A percentile compares a stretch with the other conserved stretches of the same genome.
Evolutionary conservation across 257 asterid species (phyloP).

Genomic region (Perilla frutescens): DNA sequence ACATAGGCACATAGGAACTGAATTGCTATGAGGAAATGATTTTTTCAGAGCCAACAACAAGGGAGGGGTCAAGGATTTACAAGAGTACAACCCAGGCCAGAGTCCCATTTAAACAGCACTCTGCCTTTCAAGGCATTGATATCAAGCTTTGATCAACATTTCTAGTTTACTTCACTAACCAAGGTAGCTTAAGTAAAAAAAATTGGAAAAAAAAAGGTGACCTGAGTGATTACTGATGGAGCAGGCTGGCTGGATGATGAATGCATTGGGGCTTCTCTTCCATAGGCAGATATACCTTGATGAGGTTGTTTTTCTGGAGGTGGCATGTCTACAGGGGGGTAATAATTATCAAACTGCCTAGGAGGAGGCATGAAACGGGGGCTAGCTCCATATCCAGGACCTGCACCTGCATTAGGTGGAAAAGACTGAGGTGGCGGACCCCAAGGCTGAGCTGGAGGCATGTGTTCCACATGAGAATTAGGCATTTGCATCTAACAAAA

Average conservation of each 20-base stretch:
- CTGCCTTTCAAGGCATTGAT: conserved; percentile 16
- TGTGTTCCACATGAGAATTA: conserved; percentile 62
- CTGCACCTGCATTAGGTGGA: conserved; percentile 58
- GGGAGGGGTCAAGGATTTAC: neutral
- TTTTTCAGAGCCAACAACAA: neutral
- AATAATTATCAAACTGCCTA: conserved; percentile 73
- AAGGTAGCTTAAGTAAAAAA: conserved; percentile 13
- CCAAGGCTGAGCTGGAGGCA: conserved; percentile 82
- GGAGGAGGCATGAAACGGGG: conserved; percentile 70
- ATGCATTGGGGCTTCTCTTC: conserved; percentile 76
- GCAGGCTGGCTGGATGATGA: conserved; percentile 73
- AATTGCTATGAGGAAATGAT: conserved; percentile 3
- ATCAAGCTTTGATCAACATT: conserved; percentile 19
- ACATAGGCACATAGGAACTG: neutral
- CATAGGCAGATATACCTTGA: conserved; percentile 86
- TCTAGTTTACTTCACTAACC: conserved; percentile 5
- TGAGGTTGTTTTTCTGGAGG: conserved; percentile 81
- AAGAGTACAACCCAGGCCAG: neutral
- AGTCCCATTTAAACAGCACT: conserved; percentile 7
- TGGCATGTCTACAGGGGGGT: conserved; percentile 69
- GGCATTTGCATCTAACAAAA: conserved; percentile 51
- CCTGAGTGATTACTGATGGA: conserved; percentile 86
- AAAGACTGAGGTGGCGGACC: conserved; percentile 83
- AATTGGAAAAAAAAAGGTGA: conserved; percentile 25
- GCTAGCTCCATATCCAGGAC: conserved; percentile 70